phyloP scores from a whole-genome alignment of 805 yeast genomes.

The Candida dajiaensis region DNA sequence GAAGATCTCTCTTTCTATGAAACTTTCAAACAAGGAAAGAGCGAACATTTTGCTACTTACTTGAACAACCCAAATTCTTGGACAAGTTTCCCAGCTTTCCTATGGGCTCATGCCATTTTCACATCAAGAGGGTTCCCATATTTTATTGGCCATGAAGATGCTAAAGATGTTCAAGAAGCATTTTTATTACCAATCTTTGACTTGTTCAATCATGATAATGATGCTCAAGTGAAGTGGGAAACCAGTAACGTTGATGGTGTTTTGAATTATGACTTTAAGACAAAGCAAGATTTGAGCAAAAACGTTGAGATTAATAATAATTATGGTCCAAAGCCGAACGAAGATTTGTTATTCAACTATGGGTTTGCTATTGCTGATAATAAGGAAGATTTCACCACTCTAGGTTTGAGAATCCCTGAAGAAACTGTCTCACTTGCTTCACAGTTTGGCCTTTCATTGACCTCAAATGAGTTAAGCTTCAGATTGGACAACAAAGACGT shows the following conservation, averaged over 20 bases:
- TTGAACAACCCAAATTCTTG: constrained; percentile 35
- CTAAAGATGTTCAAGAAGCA: constrained; percentile 44
- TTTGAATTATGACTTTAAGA: constrained; percentile 36
- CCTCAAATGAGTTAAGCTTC: constrained; percentile 36
- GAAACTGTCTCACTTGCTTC: constrained; percentile 26
- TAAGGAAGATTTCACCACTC: constrained; percentile 49
- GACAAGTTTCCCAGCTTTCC: constrained; percentile 60
- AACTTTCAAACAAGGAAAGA: constrained; percentile 15
- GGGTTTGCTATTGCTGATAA: constrained; percentile 67
- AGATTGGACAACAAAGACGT: constrained; percentile 27
- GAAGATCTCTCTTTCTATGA: constrained; percentile 25
- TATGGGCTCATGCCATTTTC: constrained; percentile 71
- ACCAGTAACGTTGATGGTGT: constrained; percentile 12
- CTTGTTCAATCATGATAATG: constrained; percentile 65
- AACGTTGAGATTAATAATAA: constrained; percentile 64
- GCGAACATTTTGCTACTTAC: constrained; percentile 22
- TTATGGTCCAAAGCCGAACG: constrained; percentile 86
- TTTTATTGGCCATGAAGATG: constrained; percentile 35
- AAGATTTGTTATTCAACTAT: constrained; percentile 72
- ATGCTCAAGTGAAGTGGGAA: constrained; percentile 60
- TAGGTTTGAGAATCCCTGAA: constrained; percentile 49
- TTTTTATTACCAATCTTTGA: constrained; percentile 78
- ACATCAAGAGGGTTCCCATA: constrained; percentile 80
- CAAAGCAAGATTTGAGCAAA: constrained; percentile 25
- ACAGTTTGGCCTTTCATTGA: constrained; percentile 33